Base-by-base conservation (phyloP, 257 asterid species). In the Fraxinus cuspidata region DNA sequence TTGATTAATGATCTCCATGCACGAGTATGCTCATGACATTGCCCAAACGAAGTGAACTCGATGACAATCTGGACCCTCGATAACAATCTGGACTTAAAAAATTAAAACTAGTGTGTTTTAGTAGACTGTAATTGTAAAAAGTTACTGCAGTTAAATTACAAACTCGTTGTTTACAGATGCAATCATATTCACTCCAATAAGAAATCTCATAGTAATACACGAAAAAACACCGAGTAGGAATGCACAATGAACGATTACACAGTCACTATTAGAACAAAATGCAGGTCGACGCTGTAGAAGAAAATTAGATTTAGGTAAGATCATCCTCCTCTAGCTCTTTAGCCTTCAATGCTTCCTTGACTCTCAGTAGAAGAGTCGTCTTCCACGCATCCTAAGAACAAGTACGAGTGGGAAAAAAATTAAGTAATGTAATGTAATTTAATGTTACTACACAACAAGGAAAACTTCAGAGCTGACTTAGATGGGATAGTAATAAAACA, bases 241-340 rank as follows among this genome's bases (percentile, higher is more conserved):
- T 7, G 44, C 66, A 76, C 5, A 73, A 78, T 67, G 47, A 72
- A 71, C 77, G 44, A 44, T 44, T 71, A 73, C 72, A 81, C 64
- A 58, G 74, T 56, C 76, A 31, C 56, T 38, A 29, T n/a, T 29
- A 47, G 65, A 73, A 76, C 29, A 44, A 51, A 70, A 73, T 25
- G 64, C 42, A n/a, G 5, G 68, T 25, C 21, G 49, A 49, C 5
- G 29, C 16, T 15, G 65, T 60, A 23, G 7, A n/a, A 16, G 63
- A 75, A 78, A 29, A 53, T 18, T 23, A 7, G 65, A 51, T 69
- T 85, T 77, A 95, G 70, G 99, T 95, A 69, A 95, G 98, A 86
- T 89, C 93, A 19, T 89, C 92, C 53, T 89, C 96, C 79, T 88
- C 96, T 25, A 85, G 73, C 82, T 91, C 92, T 85, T 85, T 91